A percentile compares a stretch with the other conserved stretches of the same genome.
phyloP scores from a whole-genome alignment of 495 filamentous ascomycete genomes.

The Penicillium angulare region DNA sequence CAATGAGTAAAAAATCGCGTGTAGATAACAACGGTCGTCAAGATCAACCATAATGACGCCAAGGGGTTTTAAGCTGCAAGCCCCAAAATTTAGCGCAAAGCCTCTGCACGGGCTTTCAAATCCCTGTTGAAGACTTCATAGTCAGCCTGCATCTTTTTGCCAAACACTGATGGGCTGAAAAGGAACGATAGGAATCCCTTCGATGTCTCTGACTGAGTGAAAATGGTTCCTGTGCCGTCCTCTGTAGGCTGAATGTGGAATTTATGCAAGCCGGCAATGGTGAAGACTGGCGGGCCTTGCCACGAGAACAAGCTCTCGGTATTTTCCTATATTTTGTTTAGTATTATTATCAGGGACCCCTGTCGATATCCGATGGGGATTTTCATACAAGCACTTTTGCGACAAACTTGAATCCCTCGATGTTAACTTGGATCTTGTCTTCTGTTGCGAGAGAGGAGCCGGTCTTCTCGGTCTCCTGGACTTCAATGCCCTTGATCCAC shows the following conservation, averaged over 20 bases:
- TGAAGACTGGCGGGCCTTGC: conserved; percentile 31
- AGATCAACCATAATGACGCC: not conserved
- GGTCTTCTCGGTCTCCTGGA: conserved; percentile 16
- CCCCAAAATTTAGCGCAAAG: not conserved
- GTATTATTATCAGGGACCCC: not conserved
- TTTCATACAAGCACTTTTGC: conserved; percentile 23
- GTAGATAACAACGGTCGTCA: not conserved
- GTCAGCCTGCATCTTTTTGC: conserved; percentile 20
- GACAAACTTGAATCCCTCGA: conserved; percentile 27
- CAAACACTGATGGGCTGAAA: conserved; percentile 20
- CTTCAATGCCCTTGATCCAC: conserved; percentile 22
- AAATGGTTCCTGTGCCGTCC: conserved; percentile 25
- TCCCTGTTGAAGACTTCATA: conserved; percentile 23
- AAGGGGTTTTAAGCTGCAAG: not conserved
- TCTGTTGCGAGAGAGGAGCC: conserved; percentile 9
- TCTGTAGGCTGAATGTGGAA: conserved; percentile 26
- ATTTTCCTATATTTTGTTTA: conserved; percentile 14
- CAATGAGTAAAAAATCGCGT: not conserved
- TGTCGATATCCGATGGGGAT: not conserved
- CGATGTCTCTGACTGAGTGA: conserved; percentile 25
- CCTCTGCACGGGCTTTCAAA: conserved; percentile 24
- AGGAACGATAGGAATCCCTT: conserved; percentile 24
- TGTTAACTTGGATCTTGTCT: conserved; percentile 23
- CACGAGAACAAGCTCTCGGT: conserved; percentile 23
- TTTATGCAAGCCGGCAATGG: conserved; percentile 21